Evolutionary conservation across 345 rosid genomes (phyloP).

Genomic region (Combretum micranthum): DNA sequence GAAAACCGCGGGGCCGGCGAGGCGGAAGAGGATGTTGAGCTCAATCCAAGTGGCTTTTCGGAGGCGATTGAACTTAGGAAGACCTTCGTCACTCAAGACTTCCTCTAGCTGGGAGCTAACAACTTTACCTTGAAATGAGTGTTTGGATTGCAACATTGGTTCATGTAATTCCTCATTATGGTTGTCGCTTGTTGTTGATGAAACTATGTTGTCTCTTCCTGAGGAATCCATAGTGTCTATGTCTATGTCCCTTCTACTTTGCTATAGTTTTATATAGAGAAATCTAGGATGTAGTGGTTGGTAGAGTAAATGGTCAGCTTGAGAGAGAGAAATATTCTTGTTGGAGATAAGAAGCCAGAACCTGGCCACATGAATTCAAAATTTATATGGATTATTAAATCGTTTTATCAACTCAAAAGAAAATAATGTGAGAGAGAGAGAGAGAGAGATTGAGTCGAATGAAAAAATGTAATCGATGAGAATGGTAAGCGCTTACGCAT

Average conservation of each 20-base stretch:
- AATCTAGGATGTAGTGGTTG: neutral
- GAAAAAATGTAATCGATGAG: too few relatives aligned
- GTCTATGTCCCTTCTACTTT: neutral
- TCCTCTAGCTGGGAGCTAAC: slow-evolving; percentile 40
- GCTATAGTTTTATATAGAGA: neutral
- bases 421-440: too few relatives aligned
- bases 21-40: slow-evolving; percentile 30
- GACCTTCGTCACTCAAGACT: slow-evolving; percentile 23
- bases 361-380: neutral
- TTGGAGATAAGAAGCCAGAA: too few relatives aligned
- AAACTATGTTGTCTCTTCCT: slow-evolving; percentile 3
- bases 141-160: slow-evolving; percentile 10
- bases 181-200: neutral
- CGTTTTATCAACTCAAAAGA: too few relatives aligned
- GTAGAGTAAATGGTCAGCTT: neutral
- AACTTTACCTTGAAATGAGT: neutral
- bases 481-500: too few relatives aligned
- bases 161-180: neutral
- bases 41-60: slow-evolving; percentile 41
- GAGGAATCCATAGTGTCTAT: neutral
- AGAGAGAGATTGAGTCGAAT: too few relatives aligned
- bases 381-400: neutral
- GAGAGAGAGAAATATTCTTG: too few relatives aligned
- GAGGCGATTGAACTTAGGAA: slow-evolving; percentile 27
- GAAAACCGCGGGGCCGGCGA: slow-evolving; percentile 51